Conservation (phyloP, 805 yeast genomes). For the Nakazawaea ernobii region DNA sequence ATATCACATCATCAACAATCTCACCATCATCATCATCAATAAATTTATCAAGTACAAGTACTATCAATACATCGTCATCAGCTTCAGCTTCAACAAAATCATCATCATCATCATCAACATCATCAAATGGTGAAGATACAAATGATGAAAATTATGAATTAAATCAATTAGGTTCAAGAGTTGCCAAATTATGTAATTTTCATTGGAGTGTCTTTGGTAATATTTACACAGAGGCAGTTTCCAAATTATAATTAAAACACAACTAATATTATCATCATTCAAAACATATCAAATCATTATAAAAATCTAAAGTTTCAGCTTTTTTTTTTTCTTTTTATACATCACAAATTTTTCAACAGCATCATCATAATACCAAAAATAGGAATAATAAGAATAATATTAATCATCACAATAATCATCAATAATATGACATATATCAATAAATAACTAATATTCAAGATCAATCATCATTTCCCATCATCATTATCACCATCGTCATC, state of each 20-base stretch:
- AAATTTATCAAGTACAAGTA: neutral
- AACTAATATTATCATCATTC: no score
- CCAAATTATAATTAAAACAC: slow-evolving; percentile 15
- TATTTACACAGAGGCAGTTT: slow-evolving; percentile 46
- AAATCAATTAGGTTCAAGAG: slow-evolving; percentile 49
- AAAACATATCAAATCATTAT: neutral
- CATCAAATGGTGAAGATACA: slow-evolving; percentile 12
- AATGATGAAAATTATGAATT: slow-evolving; percentile 37
- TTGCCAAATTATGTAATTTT: slow-evolving; percentile 63
- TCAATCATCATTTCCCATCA: no score
- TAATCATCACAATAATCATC: no score
- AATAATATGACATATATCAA: no score
- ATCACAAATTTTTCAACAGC: neutral
- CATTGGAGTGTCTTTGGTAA: slow-evolving; percentile 82
- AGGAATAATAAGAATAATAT: no score
- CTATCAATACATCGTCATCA: slow-evolving; percentile 8
- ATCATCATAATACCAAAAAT: neutral
- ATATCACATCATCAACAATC: slow-evolving; percentile 1
- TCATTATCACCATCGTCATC: neutral
- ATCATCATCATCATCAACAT: slow-evolving; percentile 9
- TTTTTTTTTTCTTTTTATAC: neutral
- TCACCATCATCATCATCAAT: neutral
- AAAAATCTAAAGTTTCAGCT: neutral
- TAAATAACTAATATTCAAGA: no score
- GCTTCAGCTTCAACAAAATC: slow-evolving; percentile 18